Evolutionary conservation across 139 green algal genomes (phyloP).

Genomic region (Coccomyxa sp.): DNA sequence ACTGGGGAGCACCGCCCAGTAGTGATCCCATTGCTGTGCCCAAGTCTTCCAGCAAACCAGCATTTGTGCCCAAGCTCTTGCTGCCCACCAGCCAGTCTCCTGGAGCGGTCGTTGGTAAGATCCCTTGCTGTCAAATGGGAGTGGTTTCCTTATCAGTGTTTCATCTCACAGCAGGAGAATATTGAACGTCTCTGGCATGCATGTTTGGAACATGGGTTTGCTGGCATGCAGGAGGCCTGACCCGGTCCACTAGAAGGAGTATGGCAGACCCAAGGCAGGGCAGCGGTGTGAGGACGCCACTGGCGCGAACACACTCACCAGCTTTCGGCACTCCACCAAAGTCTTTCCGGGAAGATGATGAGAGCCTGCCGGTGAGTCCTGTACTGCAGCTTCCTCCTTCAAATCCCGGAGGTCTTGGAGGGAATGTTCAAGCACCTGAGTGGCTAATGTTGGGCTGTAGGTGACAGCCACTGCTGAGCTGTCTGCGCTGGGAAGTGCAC

Average conservation of each 20-base stretch:
- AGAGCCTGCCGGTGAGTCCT: too few relatives aligned
- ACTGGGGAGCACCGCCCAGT: too few relatives aligned
- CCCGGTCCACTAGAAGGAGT: constrained; percentile 23
- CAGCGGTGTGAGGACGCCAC: not conserved
- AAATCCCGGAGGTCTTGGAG: too few relatives aligned
- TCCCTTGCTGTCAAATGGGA: too few relatives aligned
- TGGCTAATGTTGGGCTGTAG: not conserved
- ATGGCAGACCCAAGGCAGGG: not conserved
- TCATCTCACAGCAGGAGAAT: too few relatives aligned
- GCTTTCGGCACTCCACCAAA: too few relatives aligned
- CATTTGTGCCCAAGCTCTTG: not conserved
- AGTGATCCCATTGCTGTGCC: not conserved
- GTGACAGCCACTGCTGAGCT: constrained; percentile 15
- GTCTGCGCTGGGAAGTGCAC: constrained; percentile 24
- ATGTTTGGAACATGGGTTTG: not conserved
- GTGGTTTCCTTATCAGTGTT: too few relatives aligned
- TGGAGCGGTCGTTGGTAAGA: not conserved
- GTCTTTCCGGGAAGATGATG: too few relatives aligned
- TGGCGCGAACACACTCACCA: too few relatives aligned
- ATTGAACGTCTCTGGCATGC: not conserved
- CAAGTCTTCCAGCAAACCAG: not conserved
- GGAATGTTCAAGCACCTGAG: too few relatives aligned
- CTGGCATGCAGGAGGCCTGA: not conserved
- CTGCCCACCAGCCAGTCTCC: not conserved
- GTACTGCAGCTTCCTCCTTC: too few relatives aligned